These are phyloP conservation scores for Guadua angustifolia DNA, from an alignment of 176 grass and related monocot species.

Conservation along the genomic window DNA sequence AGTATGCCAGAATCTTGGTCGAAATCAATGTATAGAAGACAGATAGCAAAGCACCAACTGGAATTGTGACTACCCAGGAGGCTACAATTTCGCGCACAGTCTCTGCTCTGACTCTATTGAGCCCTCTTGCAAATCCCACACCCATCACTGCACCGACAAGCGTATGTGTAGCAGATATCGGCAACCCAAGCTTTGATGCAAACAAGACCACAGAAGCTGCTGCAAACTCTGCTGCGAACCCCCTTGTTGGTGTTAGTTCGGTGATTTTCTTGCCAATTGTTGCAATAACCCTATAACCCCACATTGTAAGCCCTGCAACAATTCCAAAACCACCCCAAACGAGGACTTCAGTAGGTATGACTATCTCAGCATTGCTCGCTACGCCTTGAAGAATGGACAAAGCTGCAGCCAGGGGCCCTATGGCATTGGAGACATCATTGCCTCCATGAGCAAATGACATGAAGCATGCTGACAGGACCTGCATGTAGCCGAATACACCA, in stretches of 20 bases:
- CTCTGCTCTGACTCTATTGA: conserved; percentile 82
- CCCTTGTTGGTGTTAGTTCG: conserved; percentile 88
- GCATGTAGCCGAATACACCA: conserved; percentile 92
- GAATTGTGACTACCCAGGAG: conserved; percentile 91
- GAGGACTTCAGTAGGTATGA: conserved; percentile 87
- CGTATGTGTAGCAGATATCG: conserved; percentile 90
- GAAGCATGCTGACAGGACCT: conserved; percentile 96
- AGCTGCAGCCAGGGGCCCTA: conserved; percentile 83
- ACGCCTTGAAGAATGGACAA: conserved; percentile 83
- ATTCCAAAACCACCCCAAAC: conserved; percentile 98
- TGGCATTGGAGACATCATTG: conserved; percentile 97
- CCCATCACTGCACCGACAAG: conserved; percentile 99
- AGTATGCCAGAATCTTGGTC: conserved; percentile 69
- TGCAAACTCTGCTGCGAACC: conserved; percentile 90
- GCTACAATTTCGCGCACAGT: conserved; percentile 82
- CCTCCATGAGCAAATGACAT: conserved; percentile 98
- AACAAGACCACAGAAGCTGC: conserved; percentile 92
- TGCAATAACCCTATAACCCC: conserved; percentile 93
- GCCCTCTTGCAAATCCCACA: conserved; percentile 91
- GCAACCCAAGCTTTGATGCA: conserved; percentile 90
- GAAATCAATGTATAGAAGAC: conserved; percentile 77
- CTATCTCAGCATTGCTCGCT: conserved; percentile 70
- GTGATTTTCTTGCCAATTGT: conserved; percentile 99
- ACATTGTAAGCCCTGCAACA: conserved; percentile 88
- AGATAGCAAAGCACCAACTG: conserved; percentile 72